Base-by-base conservation (phyloP, 2,329 filamentous ascomycete species). In the Daldinia sp. region DNA sequence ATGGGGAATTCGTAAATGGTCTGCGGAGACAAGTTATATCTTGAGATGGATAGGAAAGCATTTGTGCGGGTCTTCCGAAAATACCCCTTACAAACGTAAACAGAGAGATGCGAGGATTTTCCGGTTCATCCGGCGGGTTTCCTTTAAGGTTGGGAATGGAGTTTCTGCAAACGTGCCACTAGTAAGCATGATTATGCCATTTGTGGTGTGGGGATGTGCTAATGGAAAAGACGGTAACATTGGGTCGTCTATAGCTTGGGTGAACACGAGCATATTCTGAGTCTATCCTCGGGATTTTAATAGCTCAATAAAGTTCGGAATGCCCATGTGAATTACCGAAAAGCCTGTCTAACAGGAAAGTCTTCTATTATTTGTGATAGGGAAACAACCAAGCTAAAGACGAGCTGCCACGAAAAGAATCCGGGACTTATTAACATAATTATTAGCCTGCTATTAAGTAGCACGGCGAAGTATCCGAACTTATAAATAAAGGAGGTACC, bases 1-100 rank as follows among this genome's bases (percentile, higher is more conserved):
- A 89, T 42, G 86, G 87, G 4, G 84, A 88, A 23, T 93, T 93
- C 73, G 84, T 89, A 57, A 88, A 88, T 66, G 84, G 84, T 0
- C 79, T 93, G 62, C 88, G 92, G 74, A 86, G 86, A 63, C 85
- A 89, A 73, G 65, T 78, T n/a, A 75, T 79, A 44, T 73, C 70
- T 44, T 75, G 58, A 65, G 23, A 50, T 4, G 4, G 26, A n/a
- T 13, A n/a, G 15, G 3, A 26, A 13, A 42, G 6, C 10, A 4
- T 28, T 28, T 7, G 5, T 15, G 15, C 26, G 28, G 7, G 26
- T 5, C 42, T 12, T 46, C 20, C 3, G 6, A 15, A 13, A 50
- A 50, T 13, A 15, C 4, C 13, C 9, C 7, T n/a, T 50, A 23
- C 20, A 6, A 20, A 13, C 13, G 5, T n/a, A 18, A 50, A 50